These are phyloP conservation scores for Cystofilobasidium bisporidii DNA, from an alignment of 768 basidiomycete genomes.

Conservation along the genomic window DNA sequence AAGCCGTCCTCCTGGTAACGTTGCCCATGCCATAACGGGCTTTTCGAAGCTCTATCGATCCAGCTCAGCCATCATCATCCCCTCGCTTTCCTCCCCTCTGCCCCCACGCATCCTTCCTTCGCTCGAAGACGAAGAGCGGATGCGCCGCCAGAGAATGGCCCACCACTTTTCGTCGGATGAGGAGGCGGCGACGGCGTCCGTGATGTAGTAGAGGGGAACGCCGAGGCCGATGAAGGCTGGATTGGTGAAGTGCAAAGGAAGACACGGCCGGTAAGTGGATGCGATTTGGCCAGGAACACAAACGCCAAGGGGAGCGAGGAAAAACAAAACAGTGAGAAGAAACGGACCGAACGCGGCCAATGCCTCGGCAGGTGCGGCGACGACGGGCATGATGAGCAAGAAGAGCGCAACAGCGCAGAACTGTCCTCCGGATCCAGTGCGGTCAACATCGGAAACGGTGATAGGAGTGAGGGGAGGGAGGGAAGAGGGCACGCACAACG, in stretches of 20 bases:
- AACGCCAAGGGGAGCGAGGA: neutral
- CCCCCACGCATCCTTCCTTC: no score
- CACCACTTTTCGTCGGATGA: neutral
- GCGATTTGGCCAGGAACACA: no score
- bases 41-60: no score
- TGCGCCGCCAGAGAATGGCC: neutral
- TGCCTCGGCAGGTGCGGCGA: slow-evolving; percentile 84
- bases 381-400: slow-evolving; percentile 83
- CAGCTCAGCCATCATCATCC: no score
- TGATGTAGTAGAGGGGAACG: slow-evolving; percentile 21
- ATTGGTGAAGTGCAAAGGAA: no score
- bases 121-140: neutral
- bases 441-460: neutral
- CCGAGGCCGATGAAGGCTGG: slow-evolving; percentile 23
- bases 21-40: no score
- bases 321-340: neutral
- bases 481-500: neutral
- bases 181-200: neutral
- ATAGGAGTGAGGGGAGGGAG: neutral
- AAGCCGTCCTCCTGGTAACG: no score
- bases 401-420: slow-evolving; percentile 58
- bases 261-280: no score
- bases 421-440: neutral
- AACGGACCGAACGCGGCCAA: slow-evolving; percentile 66
- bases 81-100: no score